These are phyloP conservation scores for Boechera divaricarpa DNA, from an alignment of 345 rosid genomes.

Conservation along the genomic window DNA sequence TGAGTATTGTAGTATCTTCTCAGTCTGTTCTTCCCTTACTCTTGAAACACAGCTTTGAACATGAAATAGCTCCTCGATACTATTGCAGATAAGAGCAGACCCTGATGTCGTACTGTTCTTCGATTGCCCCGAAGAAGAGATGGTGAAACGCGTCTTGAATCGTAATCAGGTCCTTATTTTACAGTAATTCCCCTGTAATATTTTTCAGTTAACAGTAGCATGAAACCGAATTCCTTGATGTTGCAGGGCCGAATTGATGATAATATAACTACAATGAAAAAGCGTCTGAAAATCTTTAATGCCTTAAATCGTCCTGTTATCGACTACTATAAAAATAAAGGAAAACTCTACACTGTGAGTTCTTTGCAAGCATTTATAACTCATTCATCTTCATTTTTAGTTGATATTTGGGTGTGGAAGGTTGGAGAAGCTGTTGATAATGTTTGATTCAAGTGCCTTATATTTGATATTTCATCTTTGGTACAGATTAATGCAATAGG, in stretches of 20 bases:
- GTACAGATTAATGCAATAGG: constrained; percentile 88
- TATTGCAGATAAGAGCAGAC: constrained; percentile 59
- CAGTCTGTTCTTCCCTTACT: not conserved
- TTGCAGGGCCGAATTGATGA: constrained; percentile 86
- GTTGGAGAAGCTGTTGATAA: constrained; percentile 2
- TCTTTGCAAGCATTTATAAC: constrained; percentile 8
- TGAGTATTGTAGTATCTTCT: constrained; percentile 45
- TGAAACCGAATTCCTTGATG: constrained; percentile 22
- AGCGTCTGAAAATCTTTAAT: constrained; percentile 64
- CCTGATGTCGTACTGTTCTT: constrained; percentile 74
- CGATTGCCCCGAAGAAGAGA: constrained; percentile 77
- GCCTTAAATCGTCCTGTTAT: constrained; percentile 77
- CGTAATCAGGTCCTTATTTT: constrained; percentile 68
- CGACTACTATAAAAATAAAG: constrained; percentile 70
- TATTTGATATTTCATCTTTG: constrained; percentile 11
- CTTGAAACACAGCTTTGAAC: not conserved
- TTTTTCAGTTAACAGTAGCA: not conserved
- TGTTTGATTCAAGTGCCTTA: constrained; percentile 11
- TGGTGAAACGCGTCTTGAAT: constrained; percentile 71
- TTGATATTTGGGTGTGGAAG: not conserved
- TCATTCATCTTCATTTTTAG: not conserved
- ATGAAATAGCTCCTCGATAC: constrained; percentile 13
- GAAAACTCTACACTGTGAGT: constrained; percentile 71
- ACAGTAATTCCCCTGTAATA: not conserved
- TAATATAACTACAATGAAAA: constrained; percentile 65